Percentiles rank a stretch among this genome's conserved stretches.
phyloP scores from a whole-genome alignment of 495 filamentous ascomycete species.

The Hypoxylon perforatum region DNA sequence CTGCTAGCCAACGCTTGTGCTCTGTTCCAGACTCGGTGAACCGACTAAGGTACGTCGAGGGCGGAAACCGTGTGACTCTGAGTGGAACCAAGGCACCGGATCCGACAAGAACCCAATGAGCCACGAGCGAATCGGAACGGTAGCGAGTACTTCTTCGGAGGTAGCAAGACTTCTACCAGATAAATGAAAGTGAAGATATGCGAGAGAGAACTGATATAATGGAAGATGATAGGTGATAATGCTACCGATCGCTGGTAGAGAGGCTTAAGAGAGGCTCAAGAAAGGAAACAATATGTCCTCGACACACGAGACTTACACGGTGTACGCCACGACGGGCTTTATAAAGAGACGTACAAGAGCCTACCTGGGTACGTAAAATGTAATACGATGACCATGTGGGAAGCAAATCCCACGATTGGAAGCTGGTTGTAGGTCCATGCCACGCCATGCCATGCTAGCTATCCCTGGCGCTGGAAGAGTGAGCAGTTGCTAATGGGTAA shows the following conservation, averaged over 20 bases:
- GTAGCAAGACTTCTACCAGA: conserved; percentile 9
- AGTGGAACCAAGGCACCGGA: conserved; percentile 20
- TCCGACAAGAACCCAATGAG: conserved; percentile 27
- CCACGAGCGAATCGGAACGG: conserved; percentile 12
- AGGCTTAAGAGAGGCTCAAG: conserved; percentile 4
- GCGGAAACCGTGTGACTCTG: conserved; percentile 21
- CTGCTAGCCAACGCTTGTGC: conserved; percentile 14
- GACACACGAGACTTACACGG: conserved; percentile 20
- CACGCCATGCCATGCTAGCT: conserved; percentile 37
- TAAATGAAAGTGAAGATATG: background rate
- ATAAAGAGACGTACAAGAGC: conserved; percentile 30
- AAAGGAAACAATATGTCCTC: conserved; percentile 13
- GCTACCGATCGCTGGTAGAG: conserved; percentile 7
- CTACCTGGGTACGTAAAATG: conserved; percentile 37
- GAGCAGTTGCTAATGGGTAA: conserved; percentile 32
- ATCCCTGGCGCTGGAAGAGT: conserved; percentile 37
- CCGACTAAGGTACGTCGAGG: conserved; percentile 21
- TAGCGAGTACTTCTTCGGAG: conserved; percentile 15
- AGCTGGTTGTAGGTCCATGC: conserved; percentile 34
- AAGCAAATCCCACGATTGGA: conserved; percentile 39
- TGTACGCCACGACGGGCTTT: conserved; percentile 19
- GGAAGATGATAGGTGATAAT: background rate
- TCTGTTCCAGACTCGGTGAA: conserved; percentile 28
- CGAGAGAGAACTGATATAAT: conserved; percentile 7
- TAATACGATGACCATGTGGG: conserved; percentile 29